Percentiles rank a stretch among this genome's conserved stretches.
phyloP scores from a whole-genome alignment of 2,329 filamentous ascomycete genomes.

The Fusarium avenaceum region DNA sequence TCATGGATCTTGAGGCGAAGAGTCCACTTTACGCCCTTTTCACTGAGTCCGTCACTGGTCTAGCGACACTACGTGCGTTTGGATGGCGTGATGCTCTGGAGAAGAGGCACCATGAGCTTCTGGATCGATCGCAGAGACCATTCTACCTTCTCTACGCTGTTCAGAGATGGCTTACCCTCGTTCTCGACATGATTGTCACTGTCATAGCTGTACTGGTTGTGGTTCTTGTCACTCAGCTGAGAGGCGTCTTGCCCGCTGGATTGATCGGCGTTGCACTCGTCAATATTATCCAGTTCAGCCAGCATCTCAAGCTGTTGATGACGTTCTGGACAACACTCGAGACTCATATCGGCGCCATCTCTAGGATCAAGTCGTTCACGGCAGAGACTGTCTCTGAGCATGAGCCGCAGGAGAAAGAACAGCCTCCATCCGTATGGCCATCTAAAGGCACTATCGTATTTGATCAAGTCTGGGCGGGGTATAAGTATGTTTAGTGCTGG shows the following conservation, averaged over 20 bases:
- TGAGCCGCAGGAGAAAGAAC: constrained; percentile 28
- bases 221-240: constrained; percentile 34
- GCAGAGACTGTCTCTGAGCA: constrained; percentile 29
- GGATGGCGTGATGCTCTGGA: constrained; percentile 58
- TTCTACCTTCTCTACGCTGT: constrained; percentile 59
- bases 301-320: constrained; percentile 49
- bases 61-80: constrained; percentile 64
- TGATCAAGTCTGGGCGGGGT: constrained; percentile 62
- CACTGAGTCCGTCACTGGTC: constrained; percentile 61
- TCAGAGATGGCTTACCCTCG: constrained; percentile 45
- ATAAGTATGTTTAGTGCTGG: constrained; percentile 1
- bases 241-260: constrained; percentile 19
- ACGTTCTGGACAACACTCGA: constrained; percentile 52
- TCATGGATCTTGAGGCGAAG: constrained; percentile 66
- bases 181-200: constrained; percentile 45
- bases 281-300: constrained; percentile 51
- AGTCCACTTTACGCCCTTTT: constrained; percentile 65
- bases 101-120: constrained; percentile 50
- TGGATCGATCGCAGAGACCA: constrained; percentile 61
- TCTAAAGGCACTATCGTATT: constrained; percentile 84
- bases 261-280: constrained; percentile 47
- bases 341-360: constrained; percentile 48
- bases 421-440: constrained; percentile 81
- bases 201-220: constrained; percentile 40
- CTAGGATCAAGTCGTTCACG: constrained; percentile 43